A percentile compares a stretch with the other conserved stretches of the same genome.
phyloP scores from a whole-genome alignment of 2,329 filamentous ascomycete genomes.

The Gliomastix tumulicola region DNA sequence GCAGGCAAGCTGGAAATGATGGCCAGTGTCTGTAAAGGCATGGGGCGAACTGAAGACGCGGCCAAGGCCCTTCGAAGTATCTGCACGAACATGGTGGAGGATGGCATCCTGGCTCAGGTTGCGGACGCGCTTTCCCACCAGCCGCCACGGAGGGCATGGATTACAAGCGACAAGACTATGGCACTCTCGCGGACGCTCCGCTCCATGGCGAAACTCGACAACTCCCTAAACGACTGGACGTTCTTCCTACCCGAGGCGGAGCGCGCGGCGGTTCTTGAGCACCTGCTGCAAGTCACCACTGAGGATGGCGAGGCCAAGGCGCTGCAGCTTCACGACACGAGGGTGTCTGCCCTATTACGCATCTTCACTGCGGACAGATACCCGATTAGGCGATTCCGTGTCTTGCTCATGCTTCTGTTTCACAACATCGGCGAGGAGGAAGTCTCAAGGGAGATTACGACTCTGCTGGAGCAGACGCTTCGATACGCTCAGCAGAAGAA shows the following conservation, averaged over 20 bases:
- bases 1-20: conserved; percentile 60
- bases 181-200: conserved; percentile 52
- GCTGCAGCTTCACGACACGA: conserved; percentile 34
- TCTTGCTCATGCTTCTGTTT: conserved; percentile 40
- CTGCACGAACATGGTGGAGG: conserved; percentile 53
- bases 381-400: conserved; percentile 45
- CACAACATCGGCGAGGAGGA: conserved; percentile 38
- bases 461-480: conserved; percentile 29
- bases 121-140: conserved; percentile 37
- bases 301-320: conserved; percentile 23
- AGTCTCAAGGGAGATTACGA: conserved; percentile 27
- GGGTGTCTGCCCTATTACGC: conserved; percentile 37
- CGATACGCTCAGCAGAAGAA: conserved; percentile 25
- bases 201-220: conserved; percentile 52
- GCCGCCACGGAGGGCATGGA: conserved; percentile 48
- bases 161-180: conserved; percentile 37
- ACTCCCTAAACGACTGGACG: conserved; percentile 49
- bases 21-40: conserved; percentile 50
- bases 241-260: conserved; percentile 42
- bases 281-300: conserved; percentile 46
- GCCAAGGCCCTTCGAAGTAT: conserved; percentile 52
- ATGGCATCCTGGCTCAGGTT: conserved; percentile 49
- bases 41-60: conserved; percentile 48
- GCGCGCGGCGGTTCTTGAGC: conserved; percentile 52
- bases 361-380: conserved; percentile 42